These are phyloP conservation scores for Fusarium denticulatum DNA, from an alignment of 2,329 filamentous ascomycete genomes.

Conservation along the genomic window DNA sequence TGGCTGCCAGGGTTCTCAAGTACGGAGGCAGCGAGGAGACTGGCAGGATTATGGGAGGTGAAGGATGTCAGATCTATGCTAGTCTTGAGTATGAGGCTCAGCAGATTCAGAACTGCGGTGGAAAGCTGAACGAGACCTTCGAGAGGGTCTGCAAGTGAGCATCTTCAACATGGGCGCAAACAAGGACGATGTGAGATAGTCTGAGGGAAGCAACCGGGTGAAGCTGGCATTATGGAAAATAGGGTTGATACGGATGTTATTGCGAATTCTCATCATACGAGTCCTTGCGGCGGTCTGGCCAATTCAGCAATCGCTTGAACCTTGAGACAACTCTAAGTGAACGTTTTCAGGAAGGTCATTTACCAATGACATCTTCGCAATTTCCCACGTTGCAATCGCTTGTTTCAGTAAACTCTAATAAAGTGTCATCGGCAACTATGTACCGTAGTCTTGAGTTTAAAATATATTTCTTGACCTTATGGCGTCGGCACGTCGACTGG, in stretches of 20 bases:
- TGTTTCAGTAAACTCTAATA: neutral
- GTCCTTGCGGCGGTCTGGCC: neutral
- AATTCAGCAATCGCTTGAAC: neutral
- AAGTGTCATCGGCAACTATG: neutral
- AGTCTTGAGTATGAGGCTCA: slow-evolving; percentile 27
- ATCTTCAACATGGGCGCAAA: neutral
- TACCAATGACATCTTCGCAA: neutral
- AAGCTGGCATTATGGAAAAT: neutral
- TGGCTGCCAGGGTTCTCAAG: slow-evolving; percentile 25
- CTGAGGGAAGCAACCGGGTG: neutral
- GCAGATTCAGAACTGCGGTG: neutral
- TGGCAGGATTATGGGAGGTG: slow-evolving; percentile 22
- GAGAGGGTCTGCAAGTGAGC: neutral
- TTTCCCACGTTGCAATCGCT: neutral
- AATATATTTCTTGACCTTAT: neutral
- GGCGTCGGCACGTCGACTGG: neutral
- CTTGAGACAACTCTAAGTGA: neutral
- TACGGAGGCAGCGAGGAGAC: slow-evolving; percentile 24
- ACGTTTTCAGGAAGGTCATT: neutral
- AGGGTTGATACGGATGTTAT: neutral
- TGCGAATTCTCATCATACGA: neutral
- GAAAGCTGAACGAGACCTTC: neutral
- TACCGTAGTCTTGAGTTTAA: neutral
- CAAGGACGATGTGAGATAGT: neutral
- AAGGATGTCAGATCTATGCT: slow-evolving; percentile 30